phyloP scores from a whole-genome alignment of 306 rosid species.

The Cucumis cinereus region DNA sequence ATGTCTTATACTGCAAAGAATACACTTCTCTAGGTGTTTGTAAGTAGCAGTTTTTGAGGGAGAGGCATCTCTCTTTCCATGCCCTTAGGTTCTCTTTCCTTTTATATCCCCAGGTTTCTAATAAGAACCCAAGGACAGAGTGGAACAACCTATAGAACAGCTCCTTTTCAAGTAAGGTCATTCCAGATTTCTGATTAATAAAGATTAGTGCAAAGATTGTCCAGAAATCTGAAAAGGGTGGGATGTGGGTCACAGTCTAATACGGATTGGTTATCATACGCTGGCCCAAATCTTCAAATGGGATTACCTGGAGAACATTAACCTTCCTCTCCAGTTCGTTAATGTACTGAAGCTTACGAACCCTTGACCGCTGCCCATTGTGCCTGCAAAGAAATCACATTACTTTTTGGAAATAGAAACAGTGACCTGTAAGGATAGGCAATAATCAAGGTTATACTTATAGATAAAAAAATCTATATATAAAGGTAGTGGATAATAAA shows the following conservation, averaged over 20 bases:
- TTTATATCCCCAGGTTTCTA: background rate
- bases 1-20: background rate
- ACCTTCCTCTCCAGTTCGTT: constrained; percentile 36
- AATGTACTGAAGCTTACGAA: constrained; percentile 38
- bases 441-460: background rate
- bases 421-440: background rate
- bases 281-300: background rate
- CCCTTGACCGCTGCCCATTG: constrained; percentile 43
- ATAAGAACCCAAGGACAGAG: background rate
- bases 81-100: background rate
- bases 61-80: background rate
- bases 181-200: background rate
- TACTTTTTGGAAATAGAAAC: background rate
- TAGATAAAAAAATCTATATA: background rate
- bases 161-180: no score
- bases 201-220: background rate
- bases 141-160: no score
- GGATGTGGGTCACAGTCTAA: background rate
- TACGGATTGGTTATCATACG: background rate
- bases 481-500: background rate
- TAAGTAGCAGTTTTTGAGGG: background rate
- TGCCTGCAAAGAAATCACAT: constrained; percentile 18
- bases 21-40: background rate
- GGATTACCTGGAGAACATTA: constrained; percentile 26
- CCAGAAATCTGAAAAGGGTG: background rate